Base-by-base conservation (phyloP, 768 basidiomycete genomes). In the Suillus paluster region DNA sequence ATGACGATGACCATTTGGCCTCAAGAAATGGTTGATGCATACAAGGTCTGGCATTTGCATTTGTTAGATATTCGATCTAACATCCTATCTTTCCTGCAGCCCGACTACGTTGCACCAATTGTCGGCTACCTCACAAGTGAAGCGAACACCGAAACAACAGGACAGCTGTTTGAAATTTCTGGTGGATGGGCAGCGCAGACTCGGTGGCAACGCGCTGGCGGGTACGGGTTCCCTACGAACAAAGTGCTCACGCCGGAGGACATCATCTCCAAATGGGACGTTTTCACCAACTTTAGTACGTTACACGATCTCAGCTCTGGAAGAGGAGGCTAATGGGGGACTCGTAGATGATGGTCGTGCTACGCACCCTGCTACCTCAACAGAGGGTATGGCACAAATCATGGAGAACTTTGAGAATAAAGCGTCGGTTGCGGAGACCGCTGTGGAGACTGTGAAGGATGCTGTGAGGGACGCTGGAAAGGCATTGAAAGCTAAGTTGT, bases 101-200 rank as follows among this genome's bases (percentile, higher is more conserved):
- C 97, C 45, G 94, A 97, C 69, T 97, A 82, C 70, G 86, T 99
- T 57, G 94, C 97, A 3, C 97, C 97, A 11, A 71, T 99, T 49
- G 95, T 97, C 30, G 96, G 95, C 8, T 99, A 90, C 72, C 83
- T 99, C 36, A 88, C 85, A 4, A 94, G 92, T 71, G 85, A 88
- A 75, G 90, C 88, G 59, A 96, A 97, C 67, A 80, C 82, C 19
- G 84, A 87, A 41, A 88, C 86, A 9, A 85, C 89, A 14, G 92
- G 92, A 9, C 78, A 80, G 6, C 71, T 99, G 55, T 96, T 96
- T 73, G 96, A 98, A 74, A 84, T 95, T 44, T 84, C 83, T 15
- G 95, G 92, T 25, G 97, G 97, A 0, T 98, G 95, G 92, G 90
- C 91, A 4, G 93, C 93, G 1, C 87, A 95, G 74, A 89, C 92